Evolutionary conservation across 768 basidiomycete genomes (phyloP), one percentile per base, ranked within the genome.

Genomic region (Pleurotus cornucopiae): DNA sequence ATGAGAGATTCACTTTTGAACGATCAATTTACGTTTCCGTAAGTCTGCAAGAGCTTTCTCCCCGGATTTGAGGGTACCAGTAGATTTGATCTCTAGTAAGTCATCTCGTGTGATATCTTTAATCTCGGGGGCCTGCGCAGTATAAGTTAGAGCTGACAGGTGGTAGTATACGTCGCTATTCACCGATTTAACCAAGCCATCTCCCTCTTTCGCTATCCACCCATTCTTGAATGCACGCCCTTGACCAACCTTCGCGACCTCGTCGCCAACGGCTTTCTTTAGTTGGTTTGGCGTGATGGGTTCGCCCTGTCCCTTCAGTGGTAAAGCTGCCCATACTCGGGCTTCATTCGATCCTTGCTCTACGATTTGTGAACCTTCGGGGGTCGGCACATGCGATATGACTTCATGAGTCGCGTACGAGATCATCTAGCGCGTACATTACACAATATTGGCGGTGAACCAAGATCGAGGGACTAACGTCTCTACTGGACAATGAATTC

Each of bases 201-300:
- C 81, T 6, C 90, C 92, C 60, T 96, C 89, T 70, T 98, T 98
- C 18, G 77, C 80, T 59, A 98, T 93, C 97, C 97, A 99, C 55
- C 89, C 91, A 63, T 90, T 94, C 76, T 95, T 98, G 81, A 99
- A 97, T 16, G 96, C 97, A 61, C 89, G 83, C 6, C 89, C 89
- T 73, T 98, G 97, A 0, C 97, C 97, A 56, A 98, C 82, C 73
- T 95, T 97, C 13, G 92, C 86, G 5, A 84, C 80, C 63, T 97
- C 94, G 56, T 91, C 89, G 12, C 96, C 96, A 12, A 98, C 81
- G 57, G 70, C 69, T 58, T 81, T 79, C 71, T 89, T 90, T 12
- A 98, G 75, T 57, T 89, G 82, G 46, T 76, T 81, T 0, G 82
- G 76, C 3, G 82, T 79, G 38, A 96, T 58, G 6, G 93, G 86